These are phyloP conservation scores for Gossypium stocksii DNA, from an alignment of 345 rosid genomes.

Conservation along the genomic window DNA sequence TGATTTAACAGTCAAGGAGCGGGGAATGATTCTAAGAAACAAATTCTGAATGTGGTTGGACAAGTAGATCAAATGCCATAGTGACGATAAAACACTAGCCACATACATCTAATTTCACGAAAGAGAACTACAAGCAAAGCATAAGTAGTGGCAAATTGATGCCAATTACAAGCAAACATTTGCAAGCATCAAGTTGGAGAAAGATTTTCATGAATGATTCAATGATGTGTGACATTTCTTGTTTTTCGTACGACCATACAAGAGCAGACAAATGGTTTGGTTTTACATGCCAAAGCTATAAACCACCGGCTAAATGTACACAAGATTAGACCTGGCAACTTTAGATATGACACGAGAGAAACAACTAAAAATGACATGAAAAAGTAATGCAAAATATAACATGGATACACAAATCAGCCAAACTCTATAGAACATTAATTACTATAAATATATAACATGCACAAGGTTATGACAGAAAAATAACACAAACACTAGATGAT, in stretches of 20 bases:
- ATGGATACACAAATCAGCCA: not conserved
- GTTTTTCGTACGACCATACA: not conserved
- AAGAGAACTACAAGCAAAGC: not conserved
- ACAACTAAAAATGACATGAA: not conserved
- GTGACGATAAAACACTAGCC: not conserved
- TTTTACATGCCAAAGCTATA: not conserved
- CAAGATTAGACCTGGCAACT: not conserved
- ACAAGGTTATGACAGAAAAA: not conserved
- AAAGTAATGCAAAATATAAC: not conserved
- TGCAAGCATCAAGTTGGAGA: not conserved
- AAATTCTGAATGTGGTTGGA: not conserved
- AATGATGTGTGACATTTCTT: not conserved
- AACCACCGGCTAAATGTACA: not conserved
- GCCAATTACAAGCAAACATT: not conserved
- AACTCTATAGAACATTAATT: not conserved
- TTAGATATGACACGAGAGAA: not conserved
- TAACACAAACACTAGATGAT: not conserved
- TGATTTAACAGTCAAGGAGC: not conserved
- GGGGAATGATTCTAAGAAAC: not conserved
- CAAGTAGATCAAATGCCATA: not conserved
- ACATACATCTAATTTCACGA: not conserved
- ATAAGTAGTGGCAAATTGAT: not conserved
- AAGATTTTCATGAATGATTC: not conserved
- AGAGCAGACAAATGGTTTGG: not conserved
- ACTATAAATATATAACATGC: not conserved